Evolutionary conservation across 768 basidiomycete species (phyloP), one percentile per base, ranked within the genome.

Genomic region (Pleurotus sapidus): DNA sequence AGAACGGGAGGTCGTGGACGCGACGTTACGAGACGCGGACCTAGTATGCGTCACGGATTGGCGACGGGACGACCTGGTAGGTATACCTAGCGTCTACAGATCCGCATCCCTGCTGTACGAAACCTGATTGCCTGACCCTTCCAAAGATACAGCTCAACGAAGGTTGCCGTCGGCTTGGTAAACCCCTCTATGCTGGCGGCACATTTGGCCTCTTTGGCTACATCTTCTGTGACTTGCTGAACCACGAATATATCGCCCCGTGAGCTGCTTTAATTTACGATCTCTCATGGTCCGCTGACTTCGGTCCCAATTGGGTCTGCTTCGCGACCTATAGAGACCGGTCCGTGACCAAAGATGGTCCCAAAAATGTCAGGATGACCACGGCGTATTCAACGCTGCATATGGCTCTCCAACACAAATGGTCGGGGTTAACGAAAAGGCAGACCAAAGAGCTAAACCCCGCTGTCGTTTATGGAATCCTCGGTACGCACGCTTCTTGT

Each of bases 121-220:
- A 17, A 55, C 34, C 42, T 23, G 40, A 18, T 23, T 30, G 18
- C 46, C 37, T 15, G 39, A 54, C 37, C 57, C 40, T 46, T 57
- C 39, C 40, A 23, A 67, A 98, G 96, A 78, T 89, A 63, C 77
- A 74, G 49, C 78, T 95, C 55, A 95, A 98, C 69, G 81, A 84
- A 51, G 77, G 84, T n/a, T 93, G 94, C 69, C 80, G 95, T 59
- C 79, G 81, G 57, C 75, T 82, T 49, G 74, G 77, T 43, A 93
- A 88, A 60, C 87, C 91, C 5, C 88, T 98, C 68, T 98, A 97
- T 64, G 85, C 88, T n/a, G 95, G 95, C 1, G 92, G 92, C 9
- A 88, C 90, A 14, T 95, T 93, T 68, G 96, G 96, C 18, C 77
- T 95, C 58, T 75, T 87, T 46, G 96, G 96, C 14, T 99, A 93